These are phyloP conservation scores for Trametes cinnabarina DNA, from an alignment of 768 basidiomycete species.

Conservation along the genomic window DNA sequence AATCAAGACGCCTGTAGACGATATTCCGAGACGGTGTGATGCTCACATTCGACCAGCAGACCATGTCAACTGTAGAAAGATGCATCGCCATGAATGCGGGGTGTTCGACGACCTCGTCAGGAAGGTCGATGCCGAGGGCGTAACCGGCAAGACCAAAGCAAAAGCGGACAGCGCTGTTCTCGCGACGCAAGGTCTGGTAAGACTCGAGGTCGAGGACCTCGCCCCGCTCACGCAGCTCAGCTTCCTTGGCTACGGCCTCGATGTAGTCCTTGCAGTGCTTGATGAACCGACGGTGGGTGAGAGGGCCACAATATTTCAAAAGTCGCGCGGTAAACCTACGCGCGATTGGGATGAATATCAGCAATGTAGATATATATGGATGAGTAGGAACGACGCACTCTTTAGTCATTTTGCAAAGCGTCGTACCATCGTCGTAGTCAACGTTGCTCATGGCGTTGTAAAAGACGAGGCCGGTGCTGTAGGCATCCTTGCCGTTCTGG, in stretches of 20 bases:
- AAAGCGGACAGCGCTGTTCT: constrained; percentile 65
- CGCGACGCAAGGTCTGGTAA: constrained; percentile 59
- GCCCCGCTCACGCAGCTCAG: constrained; percentile 55
- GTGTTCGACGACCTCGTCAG: constrained; percentile 59
- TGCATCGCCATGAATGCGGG: constrained; percentile 52
- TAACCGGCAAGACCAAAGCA: constrained; percentile 66
- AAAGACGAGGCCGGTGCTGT: constrained; percentile 50
- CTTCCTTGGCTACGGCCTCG: constrained; percentile 56
- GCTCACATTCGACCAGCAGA: constrained; percentile 70
- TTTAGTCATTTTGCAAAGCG: constrained; percentile 56
- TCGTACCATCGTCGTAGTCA: constrained; percentile 54
- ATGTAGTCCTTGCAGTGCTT: constrained; percentile 56
- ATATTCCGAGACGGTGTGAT: background rate
- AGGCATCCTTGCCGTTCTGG: constrained; percentile 55
- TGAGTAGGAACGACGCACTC: constrained; percentile 41
- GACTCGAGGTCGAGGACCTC: constrained; percentile 52
- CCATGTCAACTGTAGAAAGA: constrained; percentile 60
- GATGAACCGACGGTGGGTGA: constrained; percentile 48
- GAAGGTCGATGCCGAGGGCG: constrained; percentile 58
- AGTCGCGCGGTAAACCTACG: constrained; percentile 55
- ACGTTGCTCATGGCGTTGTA: constrained; percentile 52
- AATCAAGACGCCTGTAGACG: background rate
- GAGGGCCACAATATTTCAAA: constrained; percentile 41
- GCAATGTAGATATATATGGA: background rate
- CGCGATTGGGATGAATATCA: constrained; percentile 4